Conservation (phyloP, 495 filamentous ascomycete genomes). For the Bathelium albidoporum region DNA sequence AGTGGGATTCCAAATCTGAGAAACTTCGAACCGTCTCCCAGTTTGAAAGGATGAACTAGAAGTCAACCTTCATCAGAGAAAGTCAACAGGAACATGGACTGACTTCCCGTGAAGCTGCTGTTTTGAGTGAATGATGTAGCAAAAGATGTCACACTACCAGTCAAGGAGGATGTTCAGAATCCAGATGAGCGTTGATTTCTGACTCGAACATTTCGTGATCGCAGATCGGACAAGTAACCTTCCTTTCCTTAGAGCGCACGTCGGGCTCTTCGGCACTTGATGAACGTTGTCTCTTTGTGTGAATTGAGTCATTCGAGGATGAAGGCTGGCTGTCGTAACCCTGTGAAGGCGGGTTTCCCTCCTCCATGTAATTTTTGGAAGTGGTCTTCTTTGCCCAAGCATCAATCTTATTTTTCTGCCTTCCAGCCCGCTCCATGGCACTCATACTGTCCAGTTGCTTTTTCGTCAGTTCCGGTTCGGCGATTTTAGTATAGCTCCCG, state of each 20-base stretch:
- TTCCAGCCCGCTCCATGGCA: slow-evolving; percentile 25
- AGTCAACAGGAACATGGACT: too few species aligned
- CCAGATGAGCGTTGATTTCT: slow-evolving; percentile 26
- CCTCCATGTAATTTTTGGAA: neutral
- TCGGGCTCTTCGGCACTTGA: neutral
- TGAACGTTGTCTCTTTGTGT: neutral
- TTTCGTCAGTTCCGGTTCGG: slow-evolving; percentile 27
- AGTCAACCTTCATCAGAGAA: too few species aligned
- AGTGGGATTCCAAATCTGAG: too few species aligned
- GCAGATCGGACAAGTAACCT: slow-evolving; percentile 14
- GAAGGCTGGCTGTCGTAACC: neutral
- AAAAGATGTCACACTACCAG: too few species aligned
- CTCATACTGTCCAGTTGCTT: slow-evolving; percentile 22
- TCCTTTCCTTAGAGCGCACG: neutral
- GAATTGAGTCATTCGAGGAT: neutral
- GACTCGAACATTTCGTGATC: slow-evolving; percentile 11
- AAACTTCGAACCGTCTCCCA: too few species aligned
- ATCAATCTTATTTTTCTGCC: slow-evolving; percentile 32
- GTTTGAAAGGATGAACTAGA: too few species aligned
- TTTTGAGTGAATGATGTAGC: too few species aligned
- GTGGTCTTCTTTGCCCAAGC: slow-evolving; percentile 18
- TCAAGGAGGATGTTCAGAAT: slow-evolving; percentile 21
- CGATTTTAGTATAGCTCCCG: slow-evolving; percentile 26
- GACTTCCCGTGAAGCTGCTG: too few species aligned
- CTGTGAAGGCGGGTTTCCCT: slow-evolving; percentile 7